Evolutionary conservation across 805 yeast species (phyloP).

Genomic region (Pichia nakasei): DNA sequence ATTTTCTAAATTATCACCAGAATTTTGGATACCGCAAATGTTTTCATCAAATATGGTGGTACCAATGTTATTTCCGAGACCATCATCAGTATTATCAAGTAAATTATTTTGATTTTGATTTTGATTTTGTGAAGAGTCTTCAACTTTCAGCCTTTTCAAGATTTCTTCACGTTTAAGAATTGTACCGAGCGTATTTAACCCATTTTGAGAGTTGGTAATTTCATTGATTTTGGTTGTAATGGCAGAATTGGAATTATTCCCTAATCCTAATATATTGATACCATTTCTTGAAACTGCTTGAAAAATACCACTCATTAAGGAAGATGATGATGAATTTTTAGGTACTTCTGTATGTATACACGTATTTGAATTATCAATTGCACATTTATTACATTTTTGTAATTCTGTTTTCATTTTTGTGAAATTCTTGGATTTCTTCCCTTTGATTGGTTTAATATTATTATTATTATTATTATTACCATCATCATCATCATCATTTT

Average conservation of each 20-base stretch:
- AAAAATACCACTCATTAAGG: slow-evolving; percentile 5
- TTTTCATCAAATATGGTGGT: neutral
- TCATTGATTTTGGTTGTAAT: neutral
- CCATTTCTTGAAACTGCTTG: slow-evolving; percentile 6
- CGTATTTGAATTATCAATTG: slow-evolving; percentile 3
- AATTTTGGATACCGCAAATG: neutral
- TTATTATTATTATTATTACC: too few species aligned
- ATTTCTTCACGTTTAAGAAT: slow-evolving; percentile 8
- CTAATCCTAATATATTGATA: slow-evolving; percentile 4
- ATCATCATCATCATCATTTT: too few species aligned
- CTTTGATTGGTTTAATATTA: too few species aligned
- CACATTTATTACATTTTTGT: slow-evolving; percentile 8
- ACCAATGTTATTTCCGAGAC: neutral
- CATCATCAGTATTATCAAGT: neutral
- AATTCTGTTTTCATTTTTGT: neutral
- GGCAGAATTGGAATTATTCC: slow-evolving; percentile 3
- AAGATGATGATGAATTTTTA: neutral
- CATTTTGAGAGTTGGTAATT: neutral
- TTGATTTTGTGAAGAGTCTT: too few species aligned
- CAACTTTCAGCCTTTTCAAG: slow-evolving; percentile 7
- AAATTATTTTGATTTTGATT: too few species aligned
- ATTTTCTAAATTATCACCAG: neutral
- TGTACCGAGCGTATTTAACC: neutral
- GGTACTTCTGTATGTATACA: neutral
- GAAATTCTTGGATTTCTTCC: too few species aligned